Base-by-base conservation (phyloP, 2,329 filamentous ascomycete species). In the Penicillium glabrum region DNA sequence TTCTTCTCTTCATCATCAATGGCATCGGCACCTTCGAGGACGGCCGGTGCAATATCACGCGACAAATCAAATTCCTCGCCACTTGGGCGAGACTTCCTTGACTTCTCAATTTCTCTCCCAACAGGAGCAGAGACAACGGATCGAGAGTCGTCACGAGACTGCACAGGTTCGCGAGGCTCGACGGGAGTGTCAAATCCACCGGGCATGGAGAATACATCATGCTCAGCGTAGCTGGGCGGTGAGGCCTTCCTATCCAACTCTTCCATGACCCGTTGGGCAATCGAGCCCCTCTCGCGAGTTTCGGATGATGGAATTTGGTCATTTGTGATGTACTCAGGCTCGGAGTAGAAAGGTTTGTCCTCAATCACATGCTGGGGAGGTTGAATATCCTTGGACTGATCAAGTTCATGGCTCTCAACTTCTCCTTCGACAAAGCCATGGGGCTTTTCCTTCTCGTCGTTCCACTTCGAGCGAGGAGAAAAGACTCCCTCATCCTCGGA, bases 401-500 rank as follows among this genome's bases (percentile, higher is more conserved):
- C 75, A 67, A 48, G 43, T 45, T 69, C 67, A 11, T 77, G 75
- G 9, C 77, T 80, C 13, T 79, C 77, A 2, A 79, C 68, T 60
- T 85, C 81, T 11, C 77, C 79, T 45, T 81, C 73, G n/a, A 80
- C 73, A 60, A 79, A 80, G 1, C 79, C 80, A 51, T 75, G 65
- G 11, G 62, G 58, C 21, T 56, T 46, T 14, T 73, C 72, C 19
- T 80, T 65, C 53, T 82, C 79, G 3, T 75, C 71, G 9, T 79
- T 76, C 4, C 78, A 80, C 62, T 84, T 81, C 1, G 77, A 76
- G 54, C 77, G 82, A 6, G 85, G 80, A 16, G 75, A 74, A 53
- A 86, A 86, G 56, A 76, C 67, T n/a, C 65, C 68, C 50, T 82
- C 81, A 59, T 83, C 82, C 61, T 84, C 82, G 4, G 85, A 83